These are phyloP conservation scores for Mortierella sp. DNA, from an alignment of 371 early-diverging fungal genomes.

Conservation along the genomic window DNA sequence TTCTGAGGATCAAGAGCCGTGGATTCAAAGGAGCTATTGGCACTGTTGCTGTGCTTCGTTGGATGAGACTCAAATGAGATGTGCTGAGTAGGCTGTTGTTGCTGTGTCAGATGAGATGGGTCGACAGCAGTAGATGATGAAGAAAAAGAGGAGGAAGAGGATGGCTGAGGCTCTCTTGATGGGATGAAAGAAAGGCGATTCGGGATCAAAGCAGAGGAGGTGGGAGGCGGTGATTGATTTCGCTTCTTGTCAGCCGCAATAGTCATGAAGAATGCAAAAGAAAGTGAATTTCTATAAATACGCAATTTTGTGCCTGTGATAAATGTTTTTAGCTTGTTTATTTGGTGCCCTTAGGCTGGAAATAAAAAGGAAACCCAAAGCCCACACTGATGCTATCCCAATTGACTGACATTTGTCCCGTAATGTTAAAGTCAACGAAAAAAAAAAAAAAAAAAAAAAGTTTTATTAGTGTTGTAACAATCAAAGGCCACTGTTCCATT, in stretches of 20 bases:
- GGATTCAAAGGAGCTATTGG: not conserved
- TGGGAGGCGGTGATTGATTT: not conserved
- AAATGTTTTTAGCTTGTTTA: no score
- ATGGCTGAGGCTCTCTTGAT: not conserved
- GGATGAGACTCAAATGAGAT: not conserved
- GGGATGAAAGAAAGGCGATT: not conserved
- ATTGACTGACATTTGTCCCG: no score
- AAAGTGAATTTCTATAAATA: not conserved
- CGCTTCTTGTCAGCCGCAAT: not conserved
- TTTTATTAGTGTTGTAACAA: no score
- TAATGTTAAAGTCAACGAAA: no score
- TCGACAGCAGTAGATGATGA: not conserved
- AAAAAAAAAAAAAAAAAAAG: no score
- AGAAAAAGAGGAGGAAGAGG: not conserved
- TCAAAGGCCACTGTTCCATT: no score
- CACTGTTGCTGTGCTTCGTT: not conserved
- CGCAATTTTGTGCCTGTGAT: no score
- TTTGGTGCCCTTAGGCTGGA: no score
- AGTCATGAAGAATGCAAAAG: not conserved
- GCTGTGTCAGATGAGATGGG: not conserved
- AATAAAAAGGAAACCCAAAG: no score
- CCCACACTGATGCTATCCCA: no score
- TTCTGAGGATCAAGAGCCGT: not conserved
- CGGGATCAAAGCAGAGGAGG: not conserved
- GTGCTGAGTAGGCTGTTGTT: not conserved